Percentiles rank a stretch among this genome's conserved stretches.
These are phyloP conservation scores for Plantago ovata DNA, from an alignment of 257 asterid genomes.

Conservation along the genomic window DNA sequence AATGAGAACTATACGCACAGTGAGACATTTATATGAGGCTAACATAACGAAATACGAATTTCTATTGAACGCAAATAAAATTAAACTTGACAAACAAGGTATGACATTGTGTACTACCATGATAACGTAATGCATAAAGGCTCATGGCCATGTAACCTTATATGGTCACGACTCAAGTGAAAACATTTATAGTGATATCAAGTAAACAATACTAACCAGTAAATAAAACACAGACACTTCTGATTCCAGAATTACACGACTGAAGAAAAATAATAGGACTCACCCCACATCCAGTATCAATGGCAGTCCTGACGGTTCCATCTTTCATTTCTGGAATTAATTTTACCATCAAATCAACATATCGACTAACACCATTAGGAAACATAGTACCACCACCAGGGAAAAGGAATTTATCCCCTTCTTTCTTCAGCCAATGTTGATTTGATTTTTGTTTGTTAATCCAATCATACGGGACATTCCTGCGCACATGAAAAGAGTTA, in stretches of 20 bases:
- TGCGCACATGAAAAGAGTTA: slow-evolving; percentile 19
- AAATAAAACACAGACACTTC: background rate
- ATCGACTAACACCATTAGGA: slow-evolving; percentile 41
- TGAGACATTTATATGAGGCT: no score
- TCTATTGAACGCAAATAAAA: background rate
- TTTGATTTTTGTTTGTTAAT: slow-evolving; percentile 45
- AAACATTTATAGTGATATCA: background rate
- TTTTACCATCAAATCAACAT: slow-evolving; percentile 44
- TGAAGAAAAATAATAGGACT: slow-evolving; percentile 19
- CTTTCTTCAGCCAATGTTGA: slow-evolving; percentile 57
- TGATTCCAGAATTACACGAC: background rate
- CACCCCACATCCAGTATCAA: slow-evolving; percentile 67
- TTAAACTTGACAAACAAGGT: background rate
- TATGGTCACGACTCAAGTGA: background rate
- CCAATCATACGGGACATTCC: slow-evolving; percentile 63
- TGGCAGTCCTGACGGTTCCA: slow-evolving; percentile 50
- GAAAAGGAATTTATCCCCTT: slow-evolving; percentile 48
- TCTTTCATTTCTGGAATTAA: slow-evolving; percentile 50
- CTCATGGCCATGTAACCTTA: background rate
- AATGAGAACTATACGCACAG: no score
- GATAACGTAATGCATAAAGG: no score
- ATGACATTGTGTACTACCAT: no score
- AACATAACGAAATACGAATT: no score
- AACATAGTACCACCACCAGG: slow-evolving; percentile 67
- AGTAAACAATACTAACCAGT: background rate